These are phyloP conservation scores for Linum lewisii DNA, from an alignment of 345 rosid species.

Conservation along the genomic window DNA sequence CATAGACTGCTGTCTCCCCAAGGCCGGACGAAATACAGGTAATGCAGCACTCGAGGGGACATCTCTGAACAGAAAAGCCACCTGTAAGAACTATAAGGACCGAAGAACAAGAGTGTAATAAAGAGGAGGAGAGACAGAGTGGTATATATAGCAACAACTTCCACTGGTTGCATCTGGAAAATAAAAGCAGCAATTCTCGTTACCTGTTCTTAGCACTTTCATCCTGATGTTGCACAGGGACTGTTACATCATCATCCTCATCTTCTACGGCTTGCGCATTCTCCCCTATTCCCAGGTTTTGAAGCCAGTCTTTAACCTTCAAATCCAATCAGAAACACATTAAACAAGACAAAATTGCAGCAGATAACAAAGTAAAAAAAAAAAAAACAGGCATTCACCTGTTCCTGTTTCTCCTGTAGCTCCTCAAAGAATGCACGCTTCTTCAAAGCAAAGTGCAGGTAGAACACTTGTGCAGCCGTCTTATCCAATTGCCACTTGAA, in stretches of 20 bases:
- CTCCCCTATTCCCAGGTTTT: constrained; percentile 98
- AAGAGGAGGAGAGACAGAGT: neutral
- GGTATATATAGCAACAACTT: neutral
- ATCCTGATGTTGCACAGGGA: constrained; percentile 59
- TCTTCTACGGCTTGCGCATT: constrained; percentile 58
- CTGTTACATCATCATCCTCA: constrained; percentile 68
- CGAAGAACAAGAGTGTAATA: constrained; percentile 5
- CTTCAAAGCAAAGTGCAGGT: constrained; percentile 87
- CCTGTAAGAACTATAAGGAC: constrained; percentile 23
- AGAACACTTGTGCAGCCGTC: constrained; percentile 87
- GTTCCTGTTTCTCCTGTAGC: constrained; percentile 98
- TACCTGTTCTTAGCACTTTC: constrained; percentile 79
- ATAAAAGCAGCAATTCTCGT: neutral
- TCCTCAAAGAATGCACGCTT: constrained; percentile 86
- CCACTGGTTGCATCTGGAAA: neutral
- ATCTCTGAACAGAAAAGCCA: constrained; percentile 60
- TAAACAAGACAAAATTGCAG: constrained; percentile 14
- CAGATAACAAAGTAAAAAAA: neutral
- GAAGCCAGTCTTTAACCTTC: constrained; percentile 99
- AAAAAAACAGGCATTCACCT: constrained; percentile 37
- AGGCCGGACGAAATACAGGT: constrained; percentile 79
- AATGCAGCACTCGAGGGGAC: constrained; percentile 98
- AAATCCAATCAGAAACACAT: constrained; percentile 40
- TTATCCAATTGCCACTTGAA: constrained; percentile 83
- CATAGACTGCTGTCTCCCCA: constrained; percentile 87